Conservation (phyloP, 192 early-diverging fungal genomes). For the Cetraspora pellucida region DNA sequence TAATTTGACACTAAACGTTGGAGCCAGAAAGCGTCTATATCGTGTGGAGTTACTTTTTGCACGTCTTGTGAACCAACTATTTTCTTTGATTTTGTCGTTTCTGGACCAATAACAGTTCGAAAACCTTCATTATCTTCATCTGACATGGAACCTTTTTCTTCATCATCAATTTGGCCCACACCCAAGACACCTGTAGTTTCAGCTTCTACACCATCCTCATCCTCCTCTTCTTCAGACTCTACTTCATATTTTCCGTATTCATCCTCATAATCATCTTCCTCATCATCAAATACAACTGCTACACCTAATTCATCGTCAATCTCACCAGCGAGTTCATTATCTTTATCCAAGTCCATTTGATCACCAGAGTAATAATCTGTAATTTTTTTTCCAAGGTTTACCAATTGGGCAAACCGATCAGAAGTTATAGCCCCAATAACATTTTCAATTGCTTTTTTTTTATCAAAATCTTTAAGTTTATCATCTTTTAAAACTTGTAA, state of each 20-base stretch:
- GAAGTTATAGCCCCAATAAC: slow-evolving; percentile 72
- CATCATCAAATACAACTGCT: slow-evolving; percentile 96
- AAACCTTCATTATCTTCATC: slow-evolving; percentile 63
- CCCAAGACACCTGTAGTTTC: slow-evolving; percentile 43
- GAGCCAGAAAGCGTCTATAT: slow-evolving; percentile 97
- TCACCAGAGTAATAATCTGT: slow-evolving; percentile 80
- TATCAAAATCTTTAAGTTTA: slow-evolving; percentile 83
- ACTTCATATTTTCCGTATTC: slow-evolving; percentile 67
- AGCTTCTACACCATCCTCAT: slow-evolving; percentile 55
- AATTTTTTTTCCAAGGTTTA: slow-evolving; percentile 93
- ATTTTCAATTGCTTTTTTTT: slow-evolving; percentile 80
- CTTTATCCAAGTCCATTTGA: slow-evolving; percentile 60
- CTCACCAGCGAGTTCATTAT: slow-evolving; percentile 53
- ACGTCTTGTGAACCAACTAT: slow-evolving; percentile 37
- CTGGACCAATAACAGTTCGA: slow-evolving; percentile 48
- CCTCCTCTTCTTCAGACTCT: slow-evolving; percentile 65
- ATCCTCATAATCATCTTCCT: slow-evolving; percentile 88
- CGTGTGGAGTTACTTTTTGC: slow-evolving; percentile 65
- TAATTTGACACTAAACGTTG: slow-evolving; percentile 83
- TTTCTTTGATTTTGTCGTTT: slow-evolving; percentile 49
- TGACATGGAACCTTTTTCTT: slow-evolving; percentile 53
- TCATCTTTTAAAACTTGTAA: slow-evolving; percentile 85
- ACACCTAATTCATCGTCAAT: slow-evolving; percentile 90
- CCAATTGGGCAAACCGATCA: slow-evolving; percentile 83
- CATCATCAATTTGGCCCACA: slow-evolving; percentile 43